Conservation (phyloP, 1,284 basidiomycete species). For the Moesziomyces parantarcticus region DNA sequence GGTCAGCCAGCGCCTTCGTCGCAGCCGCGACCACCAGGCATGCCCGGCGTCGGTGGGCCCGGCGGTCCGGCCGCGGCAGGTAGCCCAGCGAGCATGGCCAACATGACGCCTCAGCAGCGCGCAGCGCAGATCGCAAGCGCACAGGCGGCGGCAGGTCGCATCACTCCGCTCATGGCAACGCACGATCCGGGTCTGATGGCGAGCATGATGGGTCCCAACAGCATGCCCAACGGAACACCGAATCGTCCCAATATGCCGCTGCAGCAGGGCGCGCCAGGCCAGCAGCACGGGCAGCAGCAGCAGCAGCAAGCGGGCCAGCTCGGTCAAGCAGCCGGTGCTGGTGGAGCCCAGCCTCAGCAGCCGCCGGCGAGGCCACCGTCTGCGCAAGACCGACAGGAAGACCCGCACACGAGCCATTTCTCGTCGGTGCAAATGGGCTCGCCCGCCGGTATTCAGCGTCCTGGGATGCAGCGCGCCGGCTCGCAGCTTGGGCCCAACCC, state of each 20-base stretch:
- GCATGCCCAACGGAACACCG: slow-evolving; percentile 37
- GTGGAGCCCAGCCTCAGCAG: not conserved
- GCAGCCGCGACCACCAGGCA: slow-evolving; percentile 34
- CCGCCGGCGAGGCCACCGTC: slow-evolving; percentile 25
- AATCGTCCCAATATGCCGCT: slow-evolving; percentile 29
- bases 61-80: slow-evolving; percentile 20
- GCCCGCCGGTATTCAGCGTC: slow-evolving; percentile 47
- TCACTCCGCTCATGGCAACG: slow-evolving; percentile 59
- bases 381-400: slow-evolving; percentile 32
- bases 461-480: slow-evolving; percentile 38
- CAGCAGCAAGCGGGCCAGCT: slow-evolving; percentile 33
- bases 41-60: slow-evolving; percentile 19
- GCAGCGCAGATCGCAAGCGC: slow-evolving; percentile 49
- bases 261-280: slow-evolving; percentile 39
- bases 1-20: slow-evolving; percentile 36
- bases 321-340: no score
- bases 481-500: slow-evolving; percentile 29
- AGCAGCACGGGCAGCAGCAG: slow-evolving; percentile 38
- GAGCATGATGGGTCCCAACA: slow-evolving; percentile 55
- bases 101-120: slow-evolving; percentile 47
- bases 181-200: slow-evolving; percentile 59
- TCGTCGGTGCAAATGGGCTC: slow-evolving; percentile 41
- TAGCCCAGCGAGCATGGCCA: slow-evolving; percentile 44
- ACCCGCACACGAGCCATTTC: slow-evolving; percentile 36
- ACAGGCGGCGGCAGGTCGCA: slow-evolving; percentile 44